Conservation (phyloP, 306 rosid species). For the Spatholobus suberectus region DNA sequence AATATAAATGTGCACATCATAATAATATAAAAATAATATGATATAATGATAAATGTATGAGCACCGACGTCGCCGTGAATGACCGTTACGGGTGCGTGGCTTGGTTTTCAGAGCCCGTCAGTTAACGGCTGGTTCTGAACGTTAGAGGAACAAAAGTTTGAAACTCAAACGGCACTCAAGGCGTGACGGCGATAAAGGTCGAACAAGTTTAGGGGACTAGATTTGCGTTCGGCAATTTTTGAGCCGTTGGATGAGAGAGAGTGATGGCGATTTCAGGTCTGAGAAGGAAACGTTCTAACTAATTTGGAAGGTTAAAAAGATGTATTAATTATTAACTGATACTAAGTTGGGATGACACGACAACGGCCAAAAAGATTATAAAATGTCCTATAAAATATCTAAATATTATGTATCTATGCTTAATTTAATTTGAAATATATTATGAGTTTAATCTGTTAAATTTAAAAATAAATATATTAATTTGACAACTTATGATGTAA, state of each 20-base stretch:
- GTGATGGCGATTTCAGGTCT: neutral
- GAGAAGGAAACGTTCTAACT: conserved; percentile 45
- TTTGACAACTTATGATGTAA: no score
- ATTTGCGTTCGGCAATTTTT: conserved; percentile 29
- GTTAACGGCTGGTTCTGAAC: conserved; percentile 59
- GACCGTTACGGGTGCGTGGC: conserved; percentile 57
- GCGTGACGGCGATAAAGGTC: conserved; percentile 46
- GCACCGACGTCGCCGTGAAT: conserved; percentile 90
- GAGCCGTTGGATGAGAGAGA: conserved; percentile 54
- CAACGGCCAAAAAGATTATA: neutral
- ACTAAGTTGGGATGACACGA: neutral
- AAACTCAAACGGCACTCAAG: conserved; percentile 86
- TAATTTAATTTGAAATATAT: no score
- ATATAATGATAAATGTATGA: neutral
- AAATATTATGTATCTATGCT: no score
- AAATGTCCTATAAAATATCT: no score
- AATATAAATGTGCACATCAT: neutral
- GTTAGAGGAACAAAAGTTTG: conserved; percentile 54
- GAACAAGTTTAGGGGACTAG: conserved; percentile 42
- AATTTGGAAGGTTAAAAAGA: conserved; percentile 36
- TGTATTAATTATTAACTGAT: conserved; percentile 15
- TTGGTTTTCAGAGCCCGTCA: conserved; percentile 19
- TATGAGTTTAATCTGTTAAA: no score
- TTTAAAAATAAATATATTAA: no score
- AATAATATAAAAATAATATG: neutral